Conservation (phyloP, 2,329 filamentous ascomycete species). For the Davidsoniella australis region DNA sequence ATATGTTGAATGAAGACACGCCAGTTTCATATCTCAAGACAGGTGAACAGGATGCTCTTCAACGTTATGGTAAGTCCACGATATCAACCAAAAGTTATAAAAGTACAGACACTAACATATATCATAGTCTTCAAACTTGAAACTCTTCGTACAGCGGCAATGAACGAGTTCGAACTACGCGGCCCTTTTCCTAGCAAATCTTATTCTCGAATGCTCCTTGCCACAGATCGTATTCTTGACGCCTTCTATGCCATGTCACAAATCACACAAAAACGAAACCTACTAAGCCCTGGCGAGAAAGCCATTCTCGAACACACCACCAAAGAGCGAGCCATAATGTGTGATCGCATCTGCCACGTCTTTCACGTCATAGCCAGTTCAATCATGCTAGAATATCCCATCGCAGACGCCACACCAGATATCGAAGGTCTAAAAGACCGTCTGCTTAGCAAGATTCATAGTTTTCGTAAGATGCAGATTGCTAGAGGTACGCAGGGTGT, state of each 20-base stretch:
- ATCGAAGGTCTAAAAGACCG: constrained; percentile 67
- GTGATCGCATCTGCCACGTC: constrained; percentile 79
- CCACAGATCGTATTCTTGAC: constrained; percentile 73
- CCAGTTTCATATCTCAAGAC: constrained; percentile 62
- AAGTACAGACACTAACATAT: constrained; percentile 1
- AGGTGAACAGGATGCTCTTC: constrained; percentile 74
- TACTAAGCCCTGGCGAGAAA: constrained; percentile 62
- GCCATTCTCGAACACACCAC: constrained; percentile 65
- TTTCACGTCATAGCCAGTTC: constrained; percentile 74
- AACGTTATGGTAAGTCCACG: constrained; percentile 43
- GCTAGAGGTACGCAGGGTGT: constrained; percentile 15
- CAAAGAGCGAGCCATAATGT: constrained; percentile 63
- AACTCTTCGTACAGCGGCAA: constrained; percentile 51
- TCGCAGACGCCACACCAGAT: constrained; percentile 76
- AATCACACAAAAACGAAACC: constrained; percentile 64
- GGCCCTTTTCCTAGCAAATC: constrained; percentile 67
- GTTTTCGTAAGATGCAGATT: constrained; percentile 57
- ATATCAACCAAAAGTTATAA: neutral
- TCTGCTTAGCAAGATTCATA: constrained; percentile 71
- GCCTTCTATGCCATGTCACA: constrained; percentile 94
- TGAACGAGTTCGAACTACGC: constrained; percentile 74
- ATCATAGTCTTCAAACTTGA: constrained; percentile 48
- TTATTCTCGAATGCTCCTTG: constrained; percentile 58
- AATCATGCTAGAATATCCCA: constrained; percentile 83
- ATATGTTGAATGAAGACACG: constrained; percentile 43